phyloP scores from a whole-genome alignment of 2,329 filamentous ascomycete species.

The Hypomyces perniciosus region DNA sequence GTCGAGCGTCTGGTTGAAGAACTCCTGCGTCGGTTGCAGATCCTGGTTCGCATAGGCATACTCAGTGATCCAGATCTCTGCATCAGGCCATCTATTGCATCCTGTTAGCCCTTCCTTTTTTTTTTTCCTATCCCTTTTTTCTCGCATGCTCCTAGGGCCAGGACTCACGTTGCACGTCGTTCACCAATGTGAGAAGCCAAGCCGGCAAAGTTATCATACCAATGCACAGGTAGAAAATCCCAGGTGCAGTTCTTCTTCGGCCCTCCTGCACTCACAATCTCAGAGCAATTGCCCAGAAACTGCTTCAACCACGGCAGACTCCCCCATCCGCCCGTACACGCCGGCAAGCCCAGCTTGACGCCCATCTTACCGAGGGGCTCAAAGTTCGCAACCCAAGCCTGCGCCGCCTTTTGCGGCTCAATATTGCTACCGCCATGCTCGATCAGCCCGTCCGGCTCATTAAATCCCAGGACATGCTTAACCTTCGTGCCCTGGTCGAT shows the following conservation, averaged over 20 bases:
- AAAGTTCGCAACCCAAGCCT: conserved; percentile 65
- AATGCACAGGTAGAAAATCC: conserved; percentile 60
- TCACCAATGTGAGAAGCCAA: conserved; percentile 61
- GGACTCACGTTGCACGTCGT: conserved; percentile 28
- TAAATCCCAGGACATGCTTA: conserved; percentile 66
- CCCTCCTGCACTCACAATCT: conserved; percentile 42
- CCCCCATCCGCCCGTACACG: conserved; percentile 54
- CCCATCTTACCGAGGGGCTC: conserved; percentile 60
- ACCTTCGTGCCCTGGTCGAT: conserved; percentile 51
- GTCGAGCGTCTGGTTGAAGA: conserved; percentile 60
- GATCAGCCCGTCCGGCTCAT: conserved; percentile 63
- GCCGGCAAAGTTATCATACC: conserved; percentile 65
- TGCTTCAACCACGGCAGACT: conserved; percentile 62
- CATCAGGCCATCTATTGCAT: conserved; percentile 47
- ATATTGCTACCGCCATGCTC: conserved; percentile 58
- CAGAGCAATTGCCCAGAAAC: conserved; percentile 59
- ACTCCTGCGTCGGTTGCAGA: conserved; percentile 52
- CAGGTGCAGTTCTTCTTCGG: conserved; percentile 49
- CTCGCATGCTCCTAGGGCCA: neutral
- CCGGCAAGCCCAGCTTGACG: conserved; percentile 64
- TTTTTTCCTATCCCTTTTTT: neutral
- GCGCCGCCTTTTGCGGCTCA: conserved; percentile 53
- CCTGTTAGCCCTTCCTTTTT: neutral
- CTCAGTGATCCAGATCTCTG: conserved; percentile 72
- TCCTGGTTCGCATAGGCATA: conserved; percentile 57